phyloP scores from a whole-genome alignment of 208 protist genomes.

The Acanthamoeba castellanii region DNA sequence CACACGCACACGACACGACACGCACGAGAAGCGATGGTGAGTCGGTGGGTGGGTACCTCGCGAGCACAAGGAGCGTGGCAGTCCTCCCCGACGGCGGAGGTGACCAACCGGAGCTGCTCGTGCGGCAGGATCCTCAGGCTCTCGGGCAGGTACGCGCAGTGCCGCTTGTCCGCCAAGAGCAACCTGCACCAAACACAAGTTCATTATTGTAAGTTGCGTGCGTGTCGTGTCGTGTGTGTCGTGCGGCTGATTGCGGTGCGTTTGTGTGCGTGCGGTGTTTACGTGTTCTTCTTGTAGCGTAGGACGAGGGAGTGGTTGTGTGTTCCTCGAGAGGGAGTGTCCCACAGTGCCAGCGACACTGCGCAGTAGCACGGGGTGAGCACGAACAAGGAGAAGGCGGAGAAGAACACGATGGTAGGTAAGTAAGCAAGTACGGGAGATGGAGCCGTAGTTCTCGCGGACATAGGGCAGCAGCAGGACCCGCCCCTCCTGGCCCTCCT shows the following conservation, averaged over 20 bases:
- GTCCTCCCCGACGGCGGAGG: slow-evolving; percentile 38
- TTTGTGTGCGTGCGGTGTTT: not conserved
- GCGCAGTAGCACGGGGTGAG: not conserved
- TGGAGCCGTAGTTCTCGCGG: not conserved
- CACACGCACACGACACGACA: not conserved
- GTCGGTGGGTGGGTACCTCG: not conserved
- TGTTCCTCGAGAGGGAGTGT: not conserved
- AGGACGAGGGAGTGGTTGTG: slow-evolving; percentile 57
- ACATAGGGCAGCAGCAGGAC: not conserved
- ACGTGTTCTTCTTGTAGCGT: slow-evolving; percentile 64
- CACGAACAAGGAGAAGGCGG: not conserved
- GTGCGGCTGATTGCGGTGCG: not conserved
- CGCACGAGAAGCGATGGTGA: not conserved
- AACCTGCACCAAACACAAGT: not conserved
- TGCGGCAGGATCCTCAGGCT: not conserved
- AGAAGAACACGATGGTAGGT: not conserved
- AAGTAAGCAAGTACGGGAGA: not conserved
- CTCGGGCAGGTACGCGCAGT: slow-evolving; percentile 34
- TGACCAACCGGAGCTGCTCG: not conserved
- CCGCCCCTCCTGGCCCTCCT: not conserved
- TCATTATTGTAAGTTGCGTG: not conserved
- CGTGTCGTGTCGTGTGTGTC: not conserved
- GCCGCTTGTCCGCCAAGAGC: slow-evolving; percentile 26
- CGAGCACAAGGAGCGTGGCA: not conserved
- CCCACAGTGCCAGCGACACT: slow-evolving; percentile 51